phyloP scores from a whole-genome alignment of 2,329 filamentous ascomycete species.

The Cercospora janseana region DNA sequence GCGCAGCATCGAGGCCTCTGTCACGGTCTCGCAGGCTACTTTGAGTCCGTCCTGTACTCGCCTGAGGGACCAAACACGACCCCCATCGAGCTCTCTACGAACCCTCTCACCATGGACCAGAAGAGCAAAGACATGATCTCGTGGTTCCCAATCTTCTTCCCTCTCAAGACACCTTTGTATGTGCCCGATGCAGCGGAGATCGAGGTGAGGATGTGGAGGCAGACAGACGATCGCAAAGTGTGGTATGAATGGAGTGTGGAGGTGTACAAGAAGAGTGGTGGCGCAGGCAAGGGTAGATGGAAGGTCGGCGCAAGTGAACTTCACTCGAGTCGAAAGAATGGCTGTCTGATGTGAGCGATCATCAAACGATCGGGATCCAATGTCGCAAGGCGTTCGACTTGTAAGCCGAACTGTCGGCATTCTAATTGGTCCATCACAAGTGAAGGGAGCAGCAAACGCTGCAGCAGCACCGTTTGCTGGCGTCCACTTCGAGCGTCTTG shows the following conservation, averaged over 20 bases:
- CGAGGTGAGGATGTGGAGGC: slow-evolving; percentile 90
- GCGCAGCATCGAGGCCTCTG: slow-evolving; percentile 76
- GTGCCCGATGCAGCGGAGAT: slow-evolving; percentile 82
- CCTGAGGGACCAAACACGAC: slow-evolving; percentile 34
- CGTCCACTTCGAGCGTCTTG: no score
- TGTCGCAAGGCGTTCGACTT: no score
- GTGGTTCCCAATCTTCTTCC: slow-evolving; percentile 99
- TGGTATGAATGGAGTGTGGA: slow-evolving; percentile 99
- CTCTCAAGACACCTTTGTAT: slow-evolving; percentile 84
- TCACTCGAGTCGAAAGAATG: slow-evolving; percentile 67
- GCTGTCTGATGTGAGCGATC: slow-evolving; percentile 62
- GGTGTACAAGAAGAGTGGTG: slow-evolving; percentile 63
- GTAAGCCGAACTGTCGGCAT: no score
- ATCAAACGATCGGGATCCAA: neutral
- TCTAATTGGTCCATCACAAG: no score
- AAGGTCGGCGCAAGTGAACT: slow-evolving; percentile 66
- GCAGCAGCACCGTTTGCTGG: no score
- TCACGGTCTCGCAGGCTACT: slow-evolving; percentile 90
- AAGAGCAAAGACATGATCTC: slow-evolving; percentile 99
- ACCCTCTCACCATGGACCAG: slow-evolving; percentile 83
- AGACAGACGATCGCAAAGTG: slow-evolving; percentile 90
- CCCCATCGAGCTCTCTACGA: slow-evolving; percentile 83
- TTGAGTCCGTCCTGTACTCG: slow-evolving; percentile 90
- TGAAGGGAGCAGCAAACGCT: no score
- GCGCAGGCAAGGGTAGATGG: slow-evolving; percentile 59